Evolutionary conservation across 495 filamentous ascomycete genomes (phyloP).

Genomic region (Mycothermus thermophilus): DNA sequence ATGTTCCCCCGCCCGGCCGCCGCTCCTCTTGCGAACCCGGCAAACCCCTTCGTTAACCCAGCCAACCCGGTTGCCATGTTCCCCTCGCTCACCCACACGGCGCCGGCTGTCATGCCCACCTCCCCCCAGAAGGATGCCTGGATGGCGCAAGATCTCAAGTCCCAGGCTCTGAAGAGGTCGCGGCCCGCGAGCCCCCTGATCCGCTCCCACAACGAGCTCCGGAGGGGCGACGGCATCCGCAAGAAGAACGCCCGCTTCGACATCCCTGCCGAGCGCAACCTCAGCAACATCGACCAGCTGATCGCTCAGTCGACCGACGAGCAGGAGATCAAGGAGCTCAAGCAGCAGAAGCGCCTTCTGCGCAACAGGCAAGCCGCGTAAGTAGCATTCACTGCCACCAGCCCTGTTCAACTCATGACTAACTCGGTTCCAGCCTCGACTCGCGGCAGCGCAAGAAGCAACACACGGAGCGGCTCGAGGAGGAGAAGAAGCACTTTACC

Average conservation of each 20-base stretch:
- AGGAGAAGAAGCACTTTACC: constrained; percentile 86
- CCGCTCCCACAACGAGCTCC: constrained; percentile 65
- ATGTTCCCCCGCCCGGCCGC: constrained; percentile 36
- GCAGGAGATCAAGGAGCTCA: constrained; percentile 91
- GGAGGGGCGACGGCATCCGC: constrained; percentile 80
- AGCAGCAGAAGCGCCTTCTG: constrained; percentile 92
- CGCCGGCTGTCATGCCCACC: constrained; percentile 28
- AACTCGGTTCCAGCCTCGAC: constrained; percentile 64
- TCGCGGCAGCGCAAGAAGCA: constrained; percentile 97
- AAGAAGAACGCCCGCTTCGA: constrained; percentile 99
- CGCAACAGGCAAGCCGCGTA: constrained; percentile 95
- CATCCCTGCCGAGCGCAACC: constrained; percentile 83
- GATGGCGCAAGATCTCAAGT: constrained; percentile 40
- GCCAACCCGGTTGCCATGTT: constrained; percentile 37
- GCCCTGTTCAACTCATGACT: too few relatives aligned
- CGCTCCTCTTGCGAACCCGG: too few relatives aligned
- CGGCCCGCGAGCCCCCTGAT: constrained; percentile 56
- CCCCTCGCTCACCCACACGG: constrained; percentile 30
- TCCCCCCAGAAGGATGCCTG: constrained; percentile 43
- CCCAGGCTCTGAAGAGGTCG: constrained; percentile 56
- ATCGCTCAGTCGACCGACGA: constrained; percentile 83
- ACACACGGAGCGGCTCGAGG: constrained; percentile 92
- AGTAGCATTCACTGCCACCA: too few relatives aligned
- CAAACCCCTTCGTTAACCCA: constrained; percentile 40
- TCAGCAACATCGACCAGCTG: constrained; percentile 88